Conservation (phyloP, 345 rosid genomes). For the Eucalyptus pumila region DNA sequence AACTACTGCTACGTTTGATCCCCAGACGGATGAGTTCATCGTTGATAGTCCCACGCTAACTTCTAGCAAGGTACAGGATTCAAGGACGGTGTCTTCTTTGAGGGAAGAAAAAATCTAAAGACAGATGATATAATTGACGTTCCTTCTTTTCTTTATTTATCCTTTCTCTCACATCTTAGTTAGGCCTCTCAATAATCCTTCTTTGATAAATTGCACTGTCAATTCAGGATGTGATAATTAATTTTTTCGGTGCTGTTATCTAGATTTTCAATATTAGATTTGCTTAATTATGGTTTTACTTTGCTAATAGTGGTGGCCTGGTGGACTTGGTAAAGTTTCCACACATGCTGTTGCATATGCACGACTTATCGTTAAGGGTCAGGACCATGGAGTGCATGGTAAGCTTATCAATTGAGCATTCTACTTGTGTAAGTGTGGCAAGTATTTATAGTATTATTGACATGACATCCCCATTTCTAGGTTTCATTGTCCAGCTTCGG, state of each 20-base stretch:
- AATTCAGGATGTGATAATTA: not conserved
- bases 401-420: not conserved
- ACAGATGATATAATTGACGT: not conserved
- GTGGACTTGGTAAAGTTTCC: conserved; percentile 86
- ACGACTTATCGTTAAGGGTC: conserved; percentile 64
- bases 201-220: not conserved
- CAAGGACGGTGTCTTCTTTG: not conserved
- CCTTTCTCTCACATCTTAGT: not conserved
- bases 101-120: not conserved
- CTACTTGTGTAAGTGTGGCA: not conserved
- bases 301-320: conserved; percentile 92
- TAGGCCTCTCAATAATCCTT: not conserved
- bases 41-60: conserved; percentile 89
- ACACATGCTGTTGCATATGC: conserved; percentile 96
- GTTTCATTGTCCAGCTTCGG: conserved; percentile 92
- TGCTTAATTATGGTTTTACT: not conserved
- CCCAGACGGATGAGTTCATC: conserved; percentile 78
- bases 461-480: conserved; percentile 26
- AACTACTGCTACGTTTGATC: conserved; percentile 97
- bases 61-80: conserved; percentile 68
- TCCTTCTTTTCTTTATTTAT: not conserved
- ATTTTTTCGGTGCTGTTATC: not conserved
- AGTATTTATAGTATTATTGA: not conserved
- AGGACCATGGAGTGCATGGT: conserved; percentile 93
- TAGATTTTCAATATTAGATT: not conserved